Evolutionary conservation across 2,329 filamentous ascomycete species (phyloP), one percentile per base, ranked within the genome.

Genomic region (Penicillium freii): DNA sequence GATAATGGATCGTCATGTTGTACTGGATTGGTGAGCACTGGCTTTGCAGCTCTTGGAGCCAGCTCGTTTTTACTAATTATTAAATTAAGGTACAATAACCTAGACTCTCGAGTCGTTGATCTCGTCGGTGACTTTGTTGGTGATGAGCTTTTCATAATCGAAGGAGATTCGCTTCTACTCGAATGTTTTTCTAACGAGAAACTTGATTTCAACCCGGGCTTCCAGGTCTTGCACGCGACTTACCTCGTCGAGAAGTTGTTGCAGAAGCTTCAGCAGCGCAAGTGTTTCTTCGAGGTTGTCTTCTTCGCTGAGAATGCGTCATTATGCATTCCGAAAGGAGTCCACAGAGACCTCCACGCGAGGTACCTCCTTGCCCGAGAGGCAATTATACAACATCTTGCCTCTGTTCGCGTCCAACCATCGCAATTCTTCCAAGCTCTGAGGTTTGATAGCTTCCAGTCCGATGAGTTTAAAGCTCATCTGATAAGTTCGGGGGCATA

Each of bases 51-150:
- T 11, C 13, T 23, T n/a, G 31, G 15, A n/a, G 19, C 10, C 5
- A 25, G 31, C 31, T 36, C 45, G 15, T 17, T 40, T 38, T 21
- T 50, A 29, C 47, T 50, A 10, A 50, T 21, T 17, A 7, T 40
- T 5, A 23, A 46, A 46, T 10, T 38, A 34, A 55, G 53, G 53
- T 55, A 51, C 23, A 34, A 51, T 44, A 38, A 17, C 13, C 70
- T 79, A 4, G 63, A 71, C 13, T 77, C 79, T 7, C 73, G 79
- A 53, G 74, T 74, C 49, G 79, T 89, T 29, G 87, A 90, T 63
- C 81, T 92, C 2, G 83, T 91, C 4, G 87, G 89, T 40, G 89
- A 92, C 68, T 92, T 89, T 72, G 87, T 87, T 4, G 88, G 89
- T 23, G 84, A 84, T 58, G 88, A 91, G 68, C 78, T 87, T 11